Base-by-base conservation (phyloP, 352 stramenopile species). In the Blastocystis sp. region DNA sequence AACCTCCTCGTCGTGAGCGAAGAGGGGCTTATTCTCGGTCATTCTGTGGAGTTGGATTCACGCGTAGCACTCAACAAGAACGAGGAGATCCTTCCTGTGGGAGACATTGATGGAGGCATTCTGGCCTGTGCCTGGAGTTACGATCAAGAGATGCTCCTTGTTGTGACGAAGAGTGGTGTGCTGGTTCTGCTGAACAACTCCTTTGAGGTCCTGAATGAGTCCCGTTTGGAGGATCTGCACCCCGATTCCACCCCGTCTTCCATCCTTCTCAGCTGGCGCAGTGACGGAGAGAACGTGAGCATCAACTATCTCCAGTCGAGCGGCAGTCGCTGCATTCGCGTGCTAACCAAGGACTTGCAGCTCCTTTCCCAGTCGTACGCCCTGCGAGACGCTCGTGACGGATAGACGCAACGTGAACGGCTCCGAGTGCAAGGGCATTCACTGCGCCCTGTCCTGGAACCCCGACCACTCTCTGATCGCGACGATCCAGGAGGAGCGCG, bases 391-490 rank as follows among this genome's bases (percentile, higher is more conserved):
- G 2, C 24, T 9, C n/a, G 33, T 66, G 19, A 70, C 37, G 66
- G 6, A 3, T 85, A 85, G 94, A 13, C 92, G 93, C 37, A 91
- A 95, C 45, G 94, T 95, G 90, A 94, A 96, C 77, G 93, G 93
- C 10, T 92, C 92, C 2, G 91, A 91, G 2, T 93, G 94, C 21
- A 80, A 90, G 21, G 88, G 91, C 4, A 91, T 95, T 3, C 91
- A 92, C 0, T 63, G 79, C 1, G 55, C 88, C 35, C 37, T 96
- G n/a, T 80, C 94, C 62, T 96, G 94, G 94, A 92, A 91, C 67
- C 93, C 94, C 19, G 94, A 94, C 91, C 92, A 95, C 59, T 93
- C 93, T 61, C 91, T 95, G 2, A 92, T 96, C 63, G 92, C 93
- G 10, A 93, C 92, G 70, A 92, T 91, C 62, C 93, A 96, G 89